Conservation (phyloP, 371 early-diverging fungal species). For the Apophysomyces sp. region DNA sequence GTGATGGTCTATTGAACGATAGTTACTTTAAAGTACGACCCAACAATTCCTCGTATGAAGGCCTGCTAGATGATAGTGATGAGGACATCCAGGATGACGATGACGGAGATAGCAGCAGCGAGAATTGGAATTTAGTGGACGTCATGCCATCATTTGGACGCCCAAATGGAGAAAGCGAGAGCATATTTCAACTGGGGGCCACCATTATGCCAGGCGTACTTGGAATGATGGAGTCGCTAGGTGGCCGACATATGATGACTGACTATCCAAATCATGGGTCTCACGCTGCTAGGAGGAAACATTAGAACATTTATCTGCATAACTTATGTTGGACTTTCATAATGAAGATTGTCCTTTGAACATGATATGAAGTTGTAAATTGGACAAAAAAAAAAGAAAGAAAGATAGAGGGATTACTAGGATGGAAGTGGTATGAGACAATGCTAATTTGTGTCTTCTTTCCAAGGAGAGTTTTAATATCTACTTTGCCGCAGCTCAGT, state of each 20-base stretch:
- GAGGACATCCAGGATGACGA: constrained; percentile 8
- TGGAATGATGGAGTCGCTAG: constrained; percentile 26
- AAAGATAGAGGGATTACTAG: too few species aligned
- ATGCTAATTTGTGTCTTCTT: too few species aligned
- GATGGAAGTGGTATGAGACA: too few species aligned
- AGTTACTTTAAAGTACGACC: constrained; percentile 18
- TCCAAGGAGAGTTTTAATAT: too few species aligned
- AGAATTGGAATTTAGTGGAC: constrained; percentile 50
- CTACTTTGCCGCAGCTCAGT: too few species aligned
- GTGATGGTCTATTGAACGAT: constrained; percentile 13
- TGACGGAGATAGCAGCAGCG: constrained; percentile 9
- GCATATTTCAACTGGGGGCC: constrained; percentile 34
- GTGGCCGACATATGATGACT: not conserved
- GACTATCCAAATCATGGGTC: not conserved
- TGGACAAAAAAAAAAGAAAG: too few species aligned
- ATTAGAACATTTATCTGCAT: not conserved
- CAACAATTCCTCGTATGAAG: not conserved
- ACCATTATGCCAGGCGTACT: constrained; percentile 36
- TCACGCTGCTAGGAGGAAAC: not conserved
- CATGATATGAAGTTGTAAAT: too few species aligned
- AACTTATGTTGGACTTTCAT: too few species aligned
- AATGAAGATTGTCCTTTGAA: too few species aligned
- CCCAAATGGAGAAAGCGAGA: constrained; percentile 25
- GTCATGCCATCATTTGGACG: constrained; percentile 41
- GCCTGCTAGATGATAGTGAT: constrained; percentile 8